These are phyloP conservation scores for Hysterangium stoloniferum DNA, from an alignment of 768 basidiomycete species.

Conservation along the genomic window DNA sequence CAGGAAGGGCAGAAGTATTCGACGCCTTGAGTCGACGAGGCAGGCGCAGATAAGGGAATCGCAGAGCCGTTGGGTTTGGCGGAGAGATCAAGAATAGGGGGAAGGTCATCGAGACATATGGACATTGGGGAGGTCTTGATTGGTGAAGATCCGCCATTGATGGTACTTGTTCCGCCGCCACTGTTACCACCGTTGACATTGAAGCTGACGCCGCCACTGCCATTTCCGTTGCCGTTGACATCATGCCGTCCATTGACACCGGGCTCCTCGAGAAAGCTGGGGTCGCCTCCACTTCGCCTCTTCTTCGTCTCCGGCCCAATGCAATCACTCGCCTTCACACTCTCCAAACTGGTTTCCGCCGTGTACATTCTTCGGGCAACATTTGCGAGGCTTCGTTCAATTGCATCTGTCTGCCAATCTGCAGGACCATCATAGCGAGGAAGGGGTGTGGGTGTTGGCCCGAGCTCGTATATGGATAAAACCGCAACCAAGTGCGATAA, in stretches of 20 bases:
- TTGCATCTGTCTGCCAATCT: conserved; percentile 52
- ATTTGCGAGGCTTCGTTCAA: conserved; percentile 42
- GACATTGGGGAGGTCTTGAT: conserved; percentile 26
- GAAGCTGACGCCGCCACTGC: no score
- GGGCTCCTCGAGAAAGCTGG: not conserved
- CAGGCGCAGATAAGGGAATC: conserved; percentile 36
- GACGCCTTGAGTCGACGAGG: conserved; percentile 34
- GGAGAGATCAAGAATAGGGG: conserved; percentile 30
- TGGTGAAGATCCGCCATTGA: not conserved
- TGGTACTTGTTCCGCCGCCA: no score
- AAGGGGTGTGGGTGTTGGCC: conserved; percentile 40
- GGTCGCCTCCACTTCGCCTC: not conserved
- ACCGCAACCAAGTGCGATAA: conserved; percentile 49
- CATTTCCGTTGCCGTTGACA: conserved; percentile 1
- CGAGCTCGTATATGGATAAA: conserved; percentile 51
- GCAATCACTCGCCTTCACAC: conserved; percentile 27
- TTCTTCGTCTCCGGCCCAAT: conserved; percentile 9
- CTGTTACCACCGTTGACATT: no score
- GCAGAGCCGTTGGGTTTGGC: conserved; percentile 19
- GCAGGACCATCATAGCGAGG: conserved; percentile 49
- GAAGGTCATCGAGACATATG: conserved; percentile 46
- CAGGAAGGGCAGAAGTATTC: conserved; percentile 45
- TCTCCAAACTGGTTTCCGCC: conserved; percentile 41
- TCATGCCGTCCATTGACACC: not conserved
- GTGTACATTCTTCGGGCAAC: conserved; percentile 47